Evolutionary conservation across 1,139 yeast species (phyloP).

Genomic region (Geotrichum cucujoidarum): DNA sequence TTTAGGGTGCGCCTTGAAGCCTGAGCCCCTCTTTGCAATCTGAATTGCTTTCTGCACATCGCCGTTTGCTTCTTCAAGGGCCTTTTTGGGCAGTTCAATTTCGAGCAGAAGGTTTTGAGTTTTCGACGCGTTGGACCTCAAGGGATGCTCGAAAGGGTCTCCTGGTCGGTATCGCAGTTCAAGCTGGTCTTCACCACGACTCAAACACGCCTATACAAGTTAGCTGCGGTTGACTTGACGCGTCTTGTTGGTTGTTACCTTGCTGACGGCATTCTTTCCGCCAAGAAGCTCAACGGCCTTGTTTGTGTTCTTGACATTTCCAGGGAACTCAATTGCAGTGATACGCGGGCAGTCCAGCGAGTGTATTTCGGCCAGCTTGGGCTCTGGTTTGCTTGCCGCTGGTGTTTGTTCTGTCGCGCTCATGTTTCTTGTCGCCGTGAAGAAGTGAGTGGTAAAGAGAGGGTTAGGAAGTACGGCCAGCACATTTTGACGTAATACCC

Average conservation of each 20-base stretch:
- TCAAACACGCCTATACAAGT: constrained; percentile 31
- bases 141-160: constrained; percentile 80
- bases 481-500: background rate
- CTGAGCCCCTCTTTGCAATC: constrained; percentile 21
- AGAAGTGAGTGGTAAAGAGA: no score
- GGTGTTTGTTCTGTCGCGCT: no score
- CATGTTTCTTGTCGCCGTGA: no score
- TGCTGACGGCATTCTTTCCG: constrained; percentile 47
- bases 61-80: constrained; percentile 46
- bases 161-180: constrained; percentile 59
- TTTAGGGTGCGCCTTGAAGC: constrained; percentile 18
- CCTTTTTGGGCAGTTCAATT: constrained; percentile 61
- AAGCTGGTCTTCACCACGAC: constrained; percentile 42
- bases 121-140: constrained; percentile 44
- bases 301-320: constrained; percentile 56
- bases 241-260: no score
- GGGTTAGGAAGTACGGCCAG: no score
- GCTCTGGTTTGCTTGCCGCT: no score
- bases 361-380: constrained; percentile 23
- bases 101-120: constrained; percentile 66
- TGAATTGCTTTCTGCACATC: constrained; percentile 51
- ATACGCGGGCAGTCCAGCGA: constrained; percentile 27
- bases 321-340: constrained; percentile 62
- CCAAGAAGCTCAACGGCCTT: constrained; percentile 75
- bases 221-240: no score